Base-by-base conservation (phyloP, 345 rosid genomes). In the Murraya paniculata region DNA sequence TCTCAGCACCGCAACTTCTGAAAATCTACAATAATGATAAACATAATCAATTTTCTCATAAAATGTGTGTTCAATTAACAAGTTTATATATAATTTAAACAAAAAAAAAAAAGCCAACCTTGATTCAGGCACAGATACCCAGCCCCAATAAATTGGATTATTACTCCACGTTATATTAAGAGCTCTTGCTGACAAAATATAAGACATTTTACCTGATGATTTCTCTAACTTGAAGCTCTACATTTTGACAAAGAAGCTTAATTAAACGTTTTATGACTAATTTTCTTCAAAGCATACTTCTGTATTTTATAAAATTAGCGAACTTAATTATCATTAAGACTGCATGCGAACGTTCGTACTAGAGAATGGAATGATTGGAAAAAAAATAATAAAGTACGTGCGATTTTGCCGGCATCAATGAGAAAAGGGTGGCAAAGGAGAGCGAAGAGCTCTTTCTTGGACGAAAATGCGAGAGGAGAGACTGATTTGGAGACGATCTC, bases 171-270 rank as follows among this genome's bases (percentile, higher is more conserved):
- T 77, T 67, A 94, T 93, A 0, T 87, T 79, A 72, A 93, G 89
- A 73, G 88, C 90, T 79, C 92, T 91, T 39, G 98, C 91, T 6
- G 97, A 93, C 55, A 94, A 64, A 33, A 83, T 25, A 57, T 81
- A 91, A 0, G 86, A 87, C 36, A 78, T 83, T 81, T 70, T 89
- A 21, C 95, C 95, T 4, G 88, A 80, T n/a, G 82, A 81, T 84
- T 79, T 89, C 78, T 93, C 91, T 75, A 92, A 38, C 79, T 81
- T 84, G 86, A 91, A 87, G 66, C 87, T 85, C 97, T 94, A 84
- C 58, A 73, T 33, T 18, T 57, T 70, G 6, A 61, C 10, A 6
- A 28, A 61, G 36, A 61, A 27, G 28, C 24, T 7, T 9, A 24
- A 57, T 8, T 7, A 57, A 56, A 55, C 6, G 4, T 33, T 33